phyloP scores from a whole-genome alignment of 176 grass and related monocot species.

The Musa acuminata region DNA sequence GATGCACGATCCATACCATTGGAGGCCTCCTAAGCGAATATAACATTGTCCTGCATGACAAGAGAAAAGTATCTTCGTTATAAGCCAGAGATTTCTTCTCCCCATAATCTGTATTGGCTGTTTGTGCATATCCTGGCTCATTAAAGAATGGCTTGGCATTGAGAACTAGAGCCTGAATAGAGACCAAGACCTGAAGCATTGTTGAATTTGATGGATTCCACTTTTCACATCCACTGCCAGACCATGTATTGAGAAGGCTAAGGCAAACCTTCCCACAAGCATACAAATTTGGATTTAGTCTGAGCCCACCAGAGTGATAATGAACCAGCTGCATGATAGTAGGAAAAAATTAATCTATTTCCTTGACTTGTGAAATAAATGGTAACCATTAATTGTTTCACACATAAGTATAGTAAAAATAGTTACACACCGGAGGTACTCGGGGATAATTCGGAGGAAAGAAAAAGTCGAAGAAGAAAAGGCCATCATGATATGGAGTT shows the following conservation, averaged over 20 bases:
- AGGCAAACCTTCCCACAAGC: conserved; percentile 66
- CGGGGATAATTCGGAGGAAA: conserved; percentile 51
- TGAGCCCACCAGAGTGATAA: conserved; percentile 70
- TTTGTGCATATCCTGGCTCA: conserved; percentile 43
- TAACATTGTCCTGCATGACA: conserved; percentile 61
- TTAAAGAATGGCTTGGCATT: conserved; percentile 71
- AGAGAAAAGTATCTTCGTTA: conserved; percentile 45
- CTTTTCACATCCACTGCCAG: conserved; percentile 52
- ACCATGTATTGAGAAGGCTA: conserved; percentile 79
- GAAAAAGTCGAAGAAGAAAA: conserved; percentile 63
- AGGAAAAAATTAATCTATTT: background rate
- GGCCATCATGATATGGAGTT: conserved; percentile 72
- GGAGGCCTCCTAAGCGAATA: conserved; percentile 49
- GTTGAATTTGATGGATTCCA: conserved; percentile 66
- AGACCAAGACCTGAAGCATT: conserved; percentile 62
- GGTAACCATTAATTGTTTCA: background rate
- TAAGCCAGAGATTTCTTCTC: conserved; percentile 55
- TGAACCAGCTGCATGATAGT: conserved; percentile 43
- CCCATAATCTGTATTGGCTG: conserved; percentile 32
- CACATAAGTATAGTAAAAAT: background rate
- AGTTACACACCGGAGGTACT: conserved; percentile 40
- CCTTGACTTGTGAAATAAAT: background rate
- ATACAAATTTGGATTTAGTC: conserved; percentile 63
- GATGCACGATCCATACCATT: conserved; percentile 31
- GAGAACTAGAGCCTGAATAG: conserved; percentile 63